Evolutionary conservation across 768 basidiomycete species (phyloP).

Genomic region (Mycena rosella): DNA sequence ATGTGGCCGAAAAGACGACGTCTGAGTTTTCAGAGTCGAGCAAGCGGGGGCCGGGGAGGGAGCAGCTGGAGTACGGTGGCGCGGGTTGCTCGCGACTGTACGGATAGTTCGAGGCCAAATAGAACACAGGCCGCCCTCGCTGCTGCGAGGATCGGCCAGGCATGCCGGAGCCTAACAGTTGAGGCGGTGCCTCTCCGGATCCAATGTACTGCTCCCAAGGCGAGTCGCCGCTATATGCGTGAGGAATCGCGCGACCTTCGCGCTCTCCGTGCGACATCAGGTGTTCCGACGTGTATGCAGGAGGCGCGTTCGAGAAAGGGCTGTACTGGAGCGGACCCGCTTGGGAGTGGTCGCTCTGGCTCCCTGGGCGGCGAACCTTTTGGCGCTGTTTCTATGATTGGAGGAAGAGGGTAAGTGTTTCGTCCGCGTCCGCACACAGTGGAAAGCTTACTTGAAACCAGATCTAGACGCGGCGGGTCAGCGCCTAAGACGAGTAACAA

Average conservation of each 20-base stretch:
- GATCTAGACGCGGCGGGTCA: slow-evolving; percentile 62
- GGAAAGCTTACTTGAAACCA: slow-evolving; percentile 92
- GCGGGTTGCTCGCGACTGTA: slow-evolving; percentile 22
- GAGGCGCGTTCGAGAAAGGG: slow-evolving; percentile 64
- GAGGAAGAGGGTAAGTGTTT: slow-evolving; percentile 39
- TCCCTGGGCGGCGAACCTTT: slow-evolving; percentile 84
- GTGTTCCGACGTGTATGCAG: slow-evolving; percentile 44
- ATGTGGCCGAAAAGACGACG: slow-evolving; percentile 68
- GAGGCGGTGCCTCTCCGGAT: slow-evolving; percentile 52
- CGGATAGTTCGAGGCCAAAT: slow-evolving; percentile 17
- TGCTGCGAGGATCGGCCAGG: slow-evolving; percentile 52
- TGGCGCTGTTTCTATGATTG: slow-evolving; percentile 83
- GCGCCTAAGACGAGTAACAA: slow-evolving; percentile 29
- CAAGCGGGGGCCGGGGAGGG: slow-evolving; percentile 28
- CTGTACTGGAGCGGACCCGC: slow-evolving; percentile 73
- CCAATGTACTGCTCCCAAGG: slow-evolving; percentile 45
- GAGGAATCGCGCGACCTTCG: slow-evolving; percentile 29
- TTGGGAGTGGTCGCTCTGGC: slow-evolving; percentile 66
- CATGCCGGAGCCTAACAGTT: slow-evolving; percentile 69
- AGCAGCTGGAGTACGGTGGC: slow-evolving; percentile 26
- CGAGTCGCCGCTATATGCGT: slow-evolving; percentile 37
- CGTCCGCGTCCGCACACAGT: slow-evolving; percentile 20
- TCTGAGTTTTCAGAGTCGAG: slow-evolving; percentile 22
- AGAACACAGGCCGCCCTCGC: slow-evolving; percentile 38
- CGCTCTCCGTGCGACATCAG: slow-evolving; percentile 30